These are phyloP conservation scores for Verticillium nubilum DNA, from an alignment of 2,329 filamentous ascomycete species.

Conservation along the genomic window DNA sequence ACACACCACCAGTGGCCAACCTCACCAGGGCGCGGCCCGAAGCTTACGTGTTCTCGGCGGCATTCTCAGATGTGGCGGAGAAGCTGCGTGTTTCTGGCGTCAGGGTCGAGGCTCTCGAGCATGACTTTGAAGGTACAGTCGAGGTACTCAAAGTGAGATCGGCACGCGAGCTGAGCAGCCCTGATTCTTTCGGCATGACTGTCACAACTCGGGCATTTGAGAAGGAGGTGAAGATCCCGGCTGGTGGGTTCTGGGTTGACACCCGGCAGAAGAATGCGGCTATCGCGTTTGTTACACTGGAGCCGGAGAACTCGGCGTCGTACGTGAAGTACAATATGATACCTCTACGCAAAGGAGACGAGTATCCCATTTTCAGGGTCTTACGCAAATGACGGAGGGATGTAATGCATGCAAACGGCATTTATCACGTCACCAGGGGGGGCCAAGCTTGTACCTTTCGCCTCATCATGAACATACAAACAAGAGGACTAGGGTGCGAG, in stretches of 20 bases:
- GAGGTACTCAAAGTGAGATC: slow-evolving; percentile 3
- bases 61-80: slow-evolving; percentile 7
- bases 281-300: slow-evolving; percentile 4
- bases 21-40: slow-evolving; percentile 7
- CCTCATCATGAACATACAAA: neutral
- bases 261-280: slow-evolving; percentile 14
- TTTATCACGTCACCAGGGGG: neutral
- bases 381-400: neutral
- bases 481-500: neutral
- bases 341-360: slow-evolving; percentile 3
- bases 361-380: slow-evolving; percentile 7
- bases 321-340: slow-evolving; percentile 5
- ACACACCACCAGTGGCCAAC: slow-evolving; percentile 6
- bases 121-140: slow-evolving; percentile 5
- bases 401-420: neutral
- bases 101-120: slow-evolving; percentile 3
- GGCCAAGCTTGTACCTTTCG: neutral
- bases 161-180: neutral
- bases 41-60: slow-evolving; percentile 8
- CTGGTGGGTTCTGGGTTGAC: slow-evolving; percentile 22
- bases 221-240: slow-evolving; percentile 16
- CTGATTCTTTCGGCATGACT: slow-evolving; percentile 6
- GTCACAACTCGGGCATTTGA: slow-evolving; percentile 13
- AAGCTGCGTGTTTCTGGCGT: slow-evolving; percentile 6
- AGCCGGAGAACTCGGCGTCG: slow-evolving; percentile 7